A percentile compares a stretch with the other conserved stretches of the same genome.
phyloP scores from a whole-genome alignment of 1,284 basidiomycete species.

The Marasmius fiardii region DNA sequence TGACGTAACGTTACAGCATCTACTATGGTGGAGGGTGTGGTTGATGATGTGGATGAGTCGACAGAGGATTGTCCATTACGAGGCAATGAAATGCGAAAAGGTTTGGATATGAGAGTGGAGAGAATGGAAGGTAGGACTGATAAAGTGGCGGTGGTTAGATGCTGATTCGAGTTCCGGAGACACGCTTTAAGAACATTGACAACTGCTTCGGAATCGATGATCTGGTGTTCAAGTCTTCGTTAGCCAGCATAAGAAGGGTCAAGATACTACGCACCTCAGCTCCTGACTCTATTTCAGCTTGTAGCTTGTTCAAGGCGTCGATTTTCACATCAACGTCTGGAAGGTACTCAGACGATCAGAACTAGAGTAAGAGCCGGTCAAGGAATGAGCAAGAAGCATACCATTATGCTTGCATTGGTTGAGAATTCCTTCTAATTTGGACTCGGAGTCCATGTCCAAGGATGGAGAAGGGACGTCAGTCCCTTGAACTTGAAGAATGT shows the following conservation, averaged over 20 bases:
- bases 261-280: constrained; percentile 47
- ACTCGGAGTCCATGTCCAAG: constrained; percentile 47
- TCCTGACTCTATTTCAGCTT: constrained; percentile 66
- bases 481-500: not conserved
- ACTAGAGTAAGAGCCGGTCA: constrained; percentile 5
- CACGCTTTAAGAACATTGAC: constrained; percentile 69
- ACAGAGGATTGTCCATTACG: constrained; percentile 36
- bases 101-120: constrained; percentile 51
- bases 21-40: constrained; percentile 35
- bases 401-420: constrained; percentile 70
- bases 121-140: constrained; percentile 61
- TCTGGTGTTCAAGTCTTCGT: constrained; percentile 34
- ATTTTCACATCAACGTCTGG: constrained; percentile 76
- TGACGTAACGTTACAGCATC: constrained; percentile 63
- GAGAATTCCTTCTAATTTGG: constrained; percentile 57
- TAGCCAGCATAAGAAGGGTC: constrained; percentile 11
- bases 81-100: constrained; percentile 26
- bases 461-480: not conserved
- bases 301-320: constrained; percentile 74
- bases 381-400: constrained; percentile 26
- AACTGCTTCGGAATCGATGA: constrained; percentile 66
- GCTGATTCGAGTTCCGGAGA: constrained; percentile 78
- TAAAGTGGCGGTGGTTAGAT: constrained; percentile 72
- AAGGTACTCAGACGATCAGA: not conserved
- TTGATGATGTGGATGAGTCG: constrained; percentile 50